Evolutionary conservation across 805 yeast species (phyloP).

Genomic region (Hanseniaspora guilliermondii): DNA sequence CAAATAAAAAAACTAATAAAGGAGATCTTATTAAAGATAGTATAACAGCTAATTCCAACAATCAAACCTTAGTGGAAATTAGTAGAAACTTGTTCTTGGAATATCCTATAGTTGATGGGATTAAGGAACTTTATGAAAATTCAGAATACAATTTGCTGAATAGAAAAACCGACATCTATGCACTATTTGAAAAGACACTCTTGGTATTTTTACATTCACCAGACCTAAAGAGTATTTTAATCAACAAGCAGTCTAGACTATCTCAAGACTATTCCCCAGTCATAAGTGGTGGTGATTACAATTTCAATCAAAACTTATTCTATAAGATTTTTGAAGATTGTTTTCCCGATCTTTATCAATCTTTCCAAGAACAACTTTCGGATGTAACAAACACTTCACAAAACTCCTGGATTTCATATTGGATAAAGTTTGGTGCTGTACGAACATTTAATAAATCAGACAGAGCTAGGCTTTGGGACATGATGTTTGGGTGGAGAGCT

Average conservation of each 20-base stretch:
- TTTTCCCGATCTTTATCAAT: slow-evolving; percentile 67
- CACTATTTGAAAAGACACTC: slow-evolving; percentile 61
- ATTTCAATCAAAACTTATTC: slow-evolving; percentile 30
- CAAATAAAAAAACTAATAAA: slow-evolving; percentile 18
- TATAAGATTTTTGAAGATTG: slow-evolving; percentile 49
- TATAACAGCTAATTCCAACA: no score
- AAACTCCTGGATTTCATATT: slow-evolving; percentile 88
- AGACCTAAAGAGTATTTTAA: slow-evolving; percentile 30
- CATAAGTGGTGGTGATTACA: slow-evolving; percentile 26
- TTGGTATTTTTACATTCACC: slow-evolving; percentile 68
- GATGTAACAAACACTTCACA: slow-evolving; percentile 32
- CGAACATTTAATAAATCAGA: slow-evolving; percentile 71
- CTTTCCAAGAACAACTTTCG: slow-evolving; percentile 69
- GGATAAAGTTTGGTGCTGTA: slow-evolving; percentile 85
- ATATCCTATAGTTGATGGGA: not conserved
- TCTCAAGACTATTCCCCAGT: slow-evolving; percentile 23
- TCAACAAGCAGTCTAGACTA: slow-evolving; percentile 16
- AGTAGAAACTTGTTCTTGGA: slow-evolving; percentile 9
- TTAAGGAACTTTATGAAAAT: not conserved
- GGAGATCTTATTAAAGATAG: not conserved
- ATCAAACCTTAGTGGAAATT: not conserved
- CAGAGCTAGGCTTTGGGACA: slow-evolving; percentile 84
- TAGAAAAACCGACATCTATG: slow-evolving; percentile 43
- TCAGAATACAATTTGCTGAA: not conserved
- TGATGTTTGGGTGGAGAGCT: slow-evolving; percentile 64